Percentiles rank a stretch among this genome's conserved stretches.
phyloP scores from a whole-genome alignment of 768 basidiomycete species.

The Russula olivacea region DNA sequence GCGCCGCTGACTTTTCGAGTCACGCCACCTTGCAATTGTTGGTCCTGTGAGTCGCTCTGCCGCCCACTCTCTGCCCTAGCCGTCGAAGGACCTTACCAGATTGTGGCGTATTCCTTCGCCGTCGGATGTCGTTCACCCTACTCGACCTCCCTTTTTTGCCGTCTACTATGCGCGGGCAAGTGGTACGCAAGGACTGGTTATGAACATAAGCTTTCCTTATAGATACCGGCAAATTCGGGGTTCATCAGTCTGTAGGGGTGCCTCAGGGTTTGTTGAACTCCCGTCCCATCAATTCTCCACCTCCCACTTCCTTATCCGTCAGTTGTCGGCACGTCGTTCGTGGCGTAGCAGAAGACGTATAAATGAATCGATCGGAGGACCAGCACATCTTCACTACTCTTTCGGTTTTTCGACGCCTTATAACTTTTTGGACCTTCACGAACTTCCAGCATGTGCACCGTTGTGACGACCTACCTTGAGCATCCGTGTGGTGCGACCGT shows the following conservation, averaged over 20 bases:
- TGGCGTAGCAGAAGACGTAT: neutral
- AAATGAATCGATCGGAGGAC: no score
- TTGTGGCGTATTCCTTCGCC: neutral
- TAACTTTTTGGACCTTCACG: neutral
- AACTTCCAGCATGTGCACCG: slow-evolving; percentile 14
- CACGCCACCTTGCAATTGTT: neutral
- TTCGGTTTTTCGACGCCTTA: neutral
- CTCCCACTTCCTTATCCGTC: neutral
- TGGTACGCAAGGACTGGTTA: no score
- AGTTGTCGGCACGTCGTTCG: neutral
- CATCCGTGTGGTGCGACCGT: slow-evolving; percentile 13
- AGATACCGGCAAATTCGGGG: neutral
- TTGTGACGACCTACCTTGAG: slow-evolving; percentile 14
- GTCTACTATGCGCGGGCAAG: no score
- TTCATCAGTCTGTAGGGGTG: neutral
- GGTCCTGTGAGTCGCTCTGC: neutral
- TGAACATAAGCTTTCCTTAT: neutral
- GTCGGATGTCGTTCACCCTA: neutral
- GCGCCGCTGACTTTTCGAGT: no score
- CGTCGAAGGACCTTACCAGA: neutral
- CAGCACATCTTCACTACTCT: neutral
- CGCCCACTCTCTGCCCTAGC: neutral
- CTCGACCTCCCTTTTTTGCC: neutral
- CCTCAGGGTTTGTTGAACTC: neutral
- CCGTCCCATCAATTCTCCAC: neutral